phyloP scores from a whole-genome alignment of 139 green algal genomes.

The Gonium pectorale region DNA sequence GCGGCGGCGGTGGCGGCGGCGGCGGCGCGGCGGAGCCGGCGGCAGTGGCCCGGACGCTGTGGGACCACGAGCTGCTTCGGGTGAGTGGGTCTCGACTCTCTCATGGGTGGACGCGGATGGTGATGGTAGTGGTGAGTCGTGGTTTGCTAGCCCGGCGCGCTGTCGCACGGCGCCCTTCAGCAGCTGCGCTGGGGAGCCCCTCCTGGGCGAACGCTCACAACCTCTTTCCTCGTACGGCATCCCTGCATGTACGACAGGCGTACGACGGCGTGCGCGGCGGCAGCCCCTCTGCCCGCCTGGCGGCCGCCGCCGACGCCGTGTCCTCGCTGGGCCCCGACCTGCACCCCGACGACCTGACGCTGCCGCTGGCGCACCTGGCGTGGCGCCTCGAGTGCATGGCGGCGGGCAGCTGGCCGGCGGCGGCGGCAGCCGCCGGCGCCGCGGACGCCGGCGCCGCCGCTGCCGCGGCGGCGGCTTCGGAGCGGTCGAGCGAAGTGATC shows the following conservation, averaged over 20 bases:
- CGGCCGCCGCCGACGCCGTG: constrained; percentile 52
- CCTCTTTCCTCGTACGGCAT: not conserved
- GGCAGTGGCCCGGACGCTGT: constrained; percentile 77
- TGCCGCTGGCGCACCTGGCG: constrained; percentile 75
- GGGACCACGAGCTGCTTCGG: constrained; percentile 83
- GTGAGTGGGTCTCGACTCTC: too few relatives aligned
- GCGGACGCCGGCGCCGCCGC: not conserved
- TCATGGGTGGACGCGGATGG: too few relatives aligned
- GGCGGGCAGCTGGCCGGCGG: constrained; percentile 76
- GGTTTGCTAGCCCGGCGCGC: too few relatives aligned
- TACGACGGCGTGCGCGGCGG: not conserved
- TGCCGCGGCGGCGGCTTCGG: constrained; percentile 11
- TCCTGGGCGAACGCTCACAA: too few relatives aligned
- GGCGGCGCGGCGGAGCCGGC: constrained; percentile 47
- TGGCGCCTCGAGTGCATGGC: constrained; percentile 82
- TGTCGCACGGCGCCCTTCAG: too few relatives aligned
- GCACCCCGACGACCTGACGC: constrained; percentile 73
- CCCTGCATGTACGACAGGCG: not conserved
- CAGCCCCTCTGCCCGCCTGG: constrained; percentile 32
- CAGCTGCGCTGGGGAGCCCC: too few relatives aligned
- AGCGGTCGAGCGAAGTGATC: not conserved
- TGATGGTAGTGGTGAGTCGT: too few relatives aligned
- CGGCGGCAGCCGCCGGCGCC: not conserved
- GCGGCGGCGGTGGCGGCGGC: constrained; percentile 22
- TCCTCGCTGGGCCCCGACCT: constrained; percentile 67